phyloP scores from a whole-genome alignment of 352 stramenopile species.

The Phytophthora kernoviae region DNA sequence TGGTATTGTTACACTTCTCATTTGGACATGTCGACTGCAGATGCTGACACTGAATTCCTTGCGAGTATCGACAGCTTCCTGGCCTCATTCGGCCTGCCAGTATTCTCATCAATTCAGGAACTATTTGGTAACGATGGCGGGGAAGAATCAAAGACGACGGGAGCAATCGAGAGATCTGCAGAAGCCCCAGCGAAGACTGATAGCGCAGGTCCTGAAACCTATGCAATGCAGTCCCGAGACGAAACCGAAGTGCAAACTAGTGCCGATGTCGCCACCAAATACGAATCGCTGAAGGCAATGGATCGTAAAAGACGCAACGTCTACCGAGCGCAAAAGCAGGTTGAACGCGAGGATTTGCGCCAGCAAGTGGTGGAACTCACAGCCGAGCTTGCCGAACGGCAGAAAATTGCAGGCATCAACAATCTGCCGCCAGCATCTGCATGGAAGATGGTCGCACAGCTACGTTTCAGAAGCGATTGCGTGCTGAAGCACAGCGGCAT shows the following conservation, averaged over 20 bases:
- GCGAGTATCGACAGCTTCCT: slow-evolving; percentile 11
- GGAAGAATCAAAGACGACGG: not conserved
- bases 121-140: not conserved
- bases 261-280: not conserved
- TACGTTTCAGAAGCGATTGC: slow-evolving; percentile 6
- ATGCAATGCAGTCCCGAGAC: not conserved
- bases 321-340: slow-evolving; percentile 22
- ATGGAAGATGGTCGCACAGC: slow-evolving; percentile 18
- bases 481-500: slow-evolving; percentile 12
- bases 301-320: slow-evolving; percentile 11
- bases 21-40: slow-evolving; percentile 4
- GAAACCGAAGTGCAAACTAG: not conserved
- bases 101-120: too few relatives aligned
- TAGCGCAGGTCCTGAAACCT: not conserved
- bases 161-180: too few relatives aligned
- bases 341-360: slow-evolving; percentile 16
- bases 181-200: too few relatives aligned
- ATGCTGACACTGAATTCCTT: slow-evolving; percentile 9
- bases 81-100: not conserved
- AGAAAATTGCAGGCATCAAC: slow-evolving; percentile 3
- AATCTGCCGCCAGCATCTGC: not conserved
- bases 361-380: slow-evolving; percentile 15
- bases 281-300: slow-evolving; percentile 5
- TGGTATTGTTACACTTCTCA: slow-evolving; percentile 4
- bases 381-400: not conserved